Percentiles rank a stretch among this genome's conserved stretches.
Conservation (phyloP, 2,329 filamentous ascomycete species). For the Phialophora tarda region DNA sequence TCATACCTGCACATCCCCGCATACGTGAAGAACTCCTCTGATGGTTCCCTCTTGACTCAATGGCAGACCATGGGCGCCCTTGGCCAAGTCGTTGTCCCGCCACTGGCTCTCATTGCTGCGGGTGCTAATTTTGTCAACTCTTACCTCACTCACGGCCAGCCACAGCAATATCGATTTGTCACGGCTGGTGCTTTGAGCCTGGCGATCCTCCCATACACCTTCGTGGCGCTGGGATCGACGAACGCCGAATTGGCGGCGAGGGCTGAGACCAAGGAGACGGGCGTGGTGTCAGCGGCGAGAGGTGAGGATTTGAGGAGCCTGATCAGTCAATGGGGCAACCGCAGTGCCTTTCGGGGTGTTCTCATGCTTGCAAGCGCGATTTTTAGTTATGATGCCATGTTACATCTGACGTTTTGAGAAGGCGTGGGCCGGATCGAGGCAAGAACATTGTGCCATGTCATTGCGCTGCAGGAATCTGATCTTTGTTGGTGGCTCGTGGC, state of each 20-base stretch:
- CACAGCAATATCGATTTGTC: slow-evolving; percentile 23
- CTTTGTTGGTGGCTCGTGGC: not conserved
- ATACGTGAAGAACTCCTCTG: slow-evolving; percentile 13
- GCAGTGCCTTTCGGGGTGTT: slow-evolving; percentile 13
- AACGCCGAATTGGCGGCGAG: slow-evolving; percentile 13
- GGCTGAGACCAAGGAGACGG: slow-evolving; percentile 8
- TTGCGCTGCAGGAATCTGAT: not conserved
- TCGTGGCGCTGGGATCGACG: slow-evolving; percentile 9
- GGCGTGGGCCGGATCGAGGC: too few species aligned
- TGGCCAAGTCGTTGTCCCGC: slow-evolving; percentile 10
- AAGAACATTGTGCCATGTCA: not conserved
- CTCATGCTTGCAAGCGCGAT: slow-evolving; percentile 17
- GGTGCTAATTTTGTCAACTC: slow-evolving; percentile 22
- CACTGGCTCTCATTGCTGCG: slow-evolving; percentile 14
- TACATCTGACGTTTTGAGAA: slow-evolving; percentile 17
- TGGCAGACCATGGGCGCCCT: slow-evolving; percentile 23
- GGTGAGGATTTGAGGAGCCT: not conserved
- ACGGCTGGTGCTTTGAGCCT: slow-evolving; percentile 16
- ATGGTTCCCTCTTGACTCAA: slow-evolving; percentile 14
- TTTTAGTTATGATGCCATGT: slow-evolving; percentile 17
- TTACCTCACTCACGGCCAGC: slow-evolving; percentile 22
- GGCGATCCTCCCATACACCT: slow-evolving; percentile 18
- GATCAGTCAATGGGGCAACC: slow-evolving; percentile 12
- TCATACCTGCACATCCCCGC: slow-evolving; percentile 17
- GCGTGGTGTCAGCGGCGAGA: not conserved